phyloP scores from a whole-genome alignment of 768 basidiomycete species.

The Kwoniella mangroviensis region DNA sequence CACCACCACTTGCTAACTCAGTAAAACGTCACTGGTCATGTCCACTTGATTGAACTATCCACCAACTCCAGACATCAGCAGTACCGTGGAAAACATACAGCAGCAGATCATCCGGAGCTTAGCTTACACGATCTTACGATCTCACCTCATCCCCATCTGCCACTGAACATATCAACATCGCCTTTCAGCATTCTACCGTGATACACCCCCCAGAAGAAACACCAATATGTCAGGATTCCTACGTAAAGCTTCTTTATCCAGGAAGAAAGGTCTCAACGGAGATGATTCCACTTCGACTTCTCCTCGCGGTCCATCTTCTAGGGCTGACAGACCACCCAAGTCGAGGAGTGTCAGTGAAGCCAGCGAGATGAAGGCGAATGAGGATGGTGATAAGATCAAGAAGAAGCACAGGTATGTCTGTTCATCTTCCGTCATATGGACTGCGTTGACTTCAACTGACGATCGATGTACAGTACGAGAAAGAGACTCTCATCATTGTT shows the following conservation, averaged over 20 bases:
- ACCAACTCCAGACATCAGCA: not conserved
- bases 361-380: constrained; percentile 20
- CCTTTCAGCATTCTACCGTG: not conserved
- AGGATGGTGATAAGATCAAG: constrained; percentile 19
- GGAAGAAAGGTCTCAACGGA: constrained; percentile 32
- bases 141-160: not conserved
- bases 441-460: not conserved
- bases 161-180: too few relatives aligned
- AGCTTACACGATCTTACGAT: not conserved
- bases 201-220: not conserved
- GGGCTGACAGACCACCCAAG: constrained; percentile 34
- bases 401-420: constrained; percentile 23
- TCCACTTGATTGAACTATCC: not conserved
- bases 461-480: constrained; percentile 3
- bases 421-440: too few relatives aligned
- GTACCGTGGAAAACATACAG: not conserved
- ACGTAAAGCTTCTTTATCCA: constrained; percentile 42
- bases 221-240: constrained; percentile 34
- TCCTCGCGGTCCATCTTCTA: constrained; percentile 9
- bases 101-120: not conserved
- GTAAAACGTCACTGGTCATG: not conserved
- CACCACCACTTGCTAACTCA: not conserved
- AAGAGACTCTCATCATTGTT: constrained; percentile 50
- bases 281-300: constrained; percentile 17
- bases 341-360: constrained; percentile 38